phyloP scores from a whole-genome alignment of 352 stramenopile species.

The Plasmopara halstedii region DNA sequence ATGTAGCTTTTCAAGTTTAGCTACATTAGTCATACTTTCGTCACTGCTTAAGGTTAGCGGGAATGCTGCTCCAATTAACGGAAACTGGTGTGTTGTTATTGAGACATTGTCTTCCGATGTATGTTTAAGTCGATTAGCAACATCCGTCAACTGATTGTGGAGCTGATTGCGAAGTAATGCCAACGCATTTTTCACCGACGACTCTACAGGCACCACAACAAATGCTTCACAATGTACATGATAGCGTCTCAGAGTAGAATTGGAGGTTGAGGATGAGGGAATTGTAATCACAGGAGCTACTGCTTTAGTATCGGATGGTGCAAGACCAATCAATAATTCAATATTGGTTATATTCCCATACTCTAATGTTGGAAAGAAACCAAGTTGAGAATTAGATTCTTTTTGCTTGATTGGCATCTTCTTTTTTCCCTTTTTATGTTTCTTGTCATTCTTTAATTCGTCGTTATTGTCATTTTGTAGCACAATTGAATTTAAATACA shows the following conservation, averaged over 20 bases:
- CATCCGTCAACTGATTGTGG: constrained; percentile 19
- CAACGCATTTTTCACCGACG: constrained; percentile 5
- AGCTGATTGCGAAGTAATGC: constrained; percentile 18
- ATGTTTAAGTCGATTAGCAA: constrained; percentile 15
- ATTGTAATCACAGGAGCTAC: constrained; percentile 30
- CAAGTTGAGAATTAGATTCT: constrained; percentile 9
- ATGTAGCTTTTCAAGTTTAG: constrained; percentile 19
- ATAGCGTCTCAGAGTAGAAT: constrained; percentile 4
- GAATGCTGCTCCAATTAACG: constrained; percentile 38
- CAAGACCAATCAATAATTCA: constrained; percentile 37
- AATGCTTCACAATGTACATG: constrained; percentile 34
- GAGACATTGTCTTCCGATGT: constrained; percentile 1
- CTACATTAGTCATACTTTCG: too few species aligned
- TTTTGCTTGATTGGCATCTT: constrained; percentile 25
- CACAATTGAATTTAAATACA: constrained; percentile 8
- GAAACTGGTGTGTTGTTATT: constrained; percentile 37
- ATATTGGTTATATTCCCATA: constrained; percentile 46
- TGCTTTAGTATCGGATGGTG: constrained; percentile 5
- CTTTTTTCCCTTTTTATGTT: constrained; percentile 26
- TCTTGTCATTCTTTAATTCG: constrained; percentile 19
- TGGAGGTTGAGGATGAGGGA: constrained; percentile 13
- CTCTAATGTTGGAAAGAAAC: constrained; percentile 34
- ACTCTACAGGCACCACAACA: constrained; percentile 27
- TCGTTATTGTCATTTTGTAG: constrained; percentile 6
- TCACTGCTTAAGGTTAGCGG: constrained; percentile 45